Base-by-base conservation (phyloP, 768 basidiomycete genomes). In the Russula dissimulans region DNA sequence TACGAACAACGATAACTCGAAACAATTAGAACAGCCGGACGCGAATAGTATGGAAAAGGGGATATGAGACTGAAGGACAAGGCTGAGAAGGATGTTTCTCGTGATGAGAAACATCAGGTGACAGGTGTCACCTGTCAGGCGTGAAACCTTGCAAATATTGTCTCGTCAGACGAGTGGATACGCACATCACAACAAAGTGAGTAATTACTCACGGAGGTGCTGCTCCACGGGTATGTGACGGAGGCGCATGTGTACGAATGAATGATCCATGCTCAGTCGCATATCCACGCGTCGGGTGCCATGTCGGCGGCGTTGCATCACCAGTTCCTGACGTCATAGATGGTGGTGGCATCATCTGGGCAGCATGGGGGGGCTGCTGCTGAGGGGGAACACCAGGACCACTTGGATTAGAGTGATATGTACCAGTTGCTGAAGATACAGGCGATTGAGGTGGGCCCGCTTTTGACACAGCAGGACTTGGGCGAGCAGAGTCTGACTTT, bases 401-500 rank as follows among this genome's bases (percentile, higher is more conserved):
- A 39, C 54, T 61, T 7, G 54, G 55, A 34, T 61, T 61, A 41
- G 60, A 26, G 22, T 61, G 60, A 36, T 61, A 61, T 26, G 29
- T 52, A 29, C 55, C 51, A 5, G 49, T 52, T 51, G 42, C 47
- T 9, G 60, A 54, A 14, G 62, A 62, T 26, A 61, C 36, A 12
- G 62, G 62, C 31, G 62, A 56, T 5, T 61, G 59, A 18, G 59
- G 61, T 11, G 61, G 54, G 17, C 60, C 59, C 7, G 53, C 59
- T 36, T 63, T 63, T 12, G 62, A 61, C 32, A 63, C 42, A 32
- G 54, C 62, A 45, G 62, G 60, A 61, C 62, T 63, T 42, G 60
- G 62, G 12, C 54, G 60, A 5, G 54, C 34, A 3, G 54, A 61
- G 7, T 61, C 60, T 26, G 60, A 61, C 38, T 46, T 61, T 39